phyloP scores from a whole-genome alignment of 352 stramenopile genomes.

The Phytophthora syringae region DNA sequence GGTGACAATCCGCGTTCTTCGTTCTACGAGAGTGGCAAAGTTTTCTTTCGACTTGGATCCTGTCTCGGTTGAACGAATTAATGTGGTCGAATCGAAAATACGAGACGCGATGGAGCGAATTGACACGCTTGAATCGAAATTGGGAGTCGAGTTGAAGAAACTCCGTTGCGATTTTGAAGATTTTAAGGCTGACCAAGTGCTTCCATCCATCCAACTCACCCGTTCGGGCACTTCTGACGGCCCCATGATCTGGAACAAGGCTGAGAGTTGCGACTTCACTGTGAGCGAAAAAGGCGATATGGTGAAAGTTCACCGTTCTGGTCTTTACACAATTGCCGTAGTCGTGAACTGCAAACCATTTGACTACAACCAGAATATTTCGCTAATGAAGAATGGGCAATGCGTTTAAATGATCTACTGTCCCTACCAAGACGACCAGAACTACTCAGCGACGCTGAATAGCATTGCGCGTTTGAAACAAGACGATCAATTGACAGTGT shows the following conservation, averaged over 20 bases:
- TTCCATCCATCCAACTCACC: too few relatives aligned
- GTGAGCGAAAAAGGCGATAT: neutral
- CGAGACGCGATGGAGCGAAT: constrained; percentile 4
- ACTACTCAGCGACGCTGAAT: neutral
- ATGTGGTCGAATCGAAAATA: constrained; percentile 11
- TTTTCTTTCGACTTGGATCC: constrained; percentile 9
- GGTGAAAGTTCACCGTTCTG: neutral
- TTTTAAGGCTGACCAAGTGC: too few relatives aligned
- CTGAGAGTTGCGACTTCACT: neutral
- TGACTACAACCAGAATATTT: neutral
- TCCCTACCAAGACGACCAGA: neutral
- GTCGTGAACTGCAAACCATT: neutral
- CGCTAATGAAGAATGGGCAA: neutral
- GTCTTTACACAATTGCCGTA: neutral
- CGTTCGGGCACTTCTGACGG: neutral
- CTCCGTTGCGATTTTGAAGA: neutral
- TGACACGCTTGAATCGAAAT: too few relatives aligned
- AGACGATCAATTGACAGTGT: neutral
- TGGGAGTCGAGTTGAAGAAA: neutral
- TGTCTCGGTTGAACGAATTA: constrained; percentile 4
- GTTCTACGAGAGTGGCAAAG: neutral
- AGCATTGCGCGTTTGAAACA: neutral
- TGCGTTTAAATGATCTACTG: neutral
- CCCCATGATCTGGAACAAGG: neutral
- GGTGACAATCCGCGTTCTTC: neutral